phyloP scores from a whole-genome alignment of 2,329 filamentous ascomycete genomes.

The Ceratocystis destructans region DNA sequence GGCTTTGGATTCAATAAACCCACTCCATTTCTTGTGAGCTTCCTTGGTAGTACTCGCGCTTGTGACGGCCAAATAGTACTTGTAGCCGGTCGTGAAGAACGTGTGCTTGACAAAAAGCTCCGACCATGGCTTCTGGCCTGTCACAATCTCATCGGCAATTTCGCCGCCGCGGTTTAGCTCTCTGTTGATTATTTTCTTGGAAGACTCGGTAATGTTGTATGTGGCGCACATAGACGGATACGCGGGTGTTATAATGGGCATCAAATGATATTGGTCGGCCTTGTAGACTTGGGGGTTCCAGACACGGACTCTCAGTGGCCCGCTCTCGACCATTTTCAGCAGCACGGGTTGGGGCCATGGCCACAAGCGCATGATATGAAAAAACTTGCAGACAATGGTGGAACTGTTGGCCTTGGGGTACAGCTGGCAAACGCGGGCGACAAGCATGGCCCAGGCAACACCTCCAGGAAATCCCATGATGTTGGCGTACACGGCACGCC shows the following conservation, averaged over 20 bases:
- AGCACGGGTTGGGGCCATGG: conserved; percentile 88
- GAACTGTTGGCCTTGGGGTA: conserved; percentile 87
- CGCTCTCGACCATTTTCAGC: conserved; percentile 75
- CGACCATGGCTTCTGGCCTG: conserved; percentile 66
- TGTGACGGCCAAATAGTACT: conserved; percentile 86
- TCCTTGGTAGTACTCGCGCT: conserved; percentile 73
- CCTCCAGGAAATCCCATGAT: conserved; percentile 94
- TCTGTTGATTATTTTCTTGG: conserved; percentile 66
- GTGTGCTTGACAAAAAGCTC: conserved; percentile 80
- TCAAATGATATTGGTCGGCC: conserved; percentile 71
- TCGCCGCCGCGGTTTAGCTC: conserved; percentile 68
- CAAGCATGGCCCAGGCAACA: conserved; percentile 96
- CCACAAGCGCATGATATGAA: conserved; percentile 81
- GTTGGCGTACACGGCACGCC: conserved; percentile 85
- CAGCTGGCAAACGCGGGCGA: conserved; percentile 87
- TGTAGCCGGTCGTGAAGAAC: conserved; percentile 87
- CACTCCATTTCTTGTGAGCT: conserved; percentile 74
- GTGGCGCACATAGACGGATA: conserved; percentile 98
- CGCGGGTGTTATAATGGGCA: conserved; percentile 96
- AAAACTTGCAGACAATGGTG: conserved; percentile 86
- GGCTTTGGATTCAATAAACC: conserved; percentile 86
- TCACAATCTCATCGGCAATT: conserved; percentile 67
- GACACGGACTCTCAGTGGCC: conserved; percentile 65
- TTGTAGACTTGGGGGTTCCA: conserved; percentile 92
- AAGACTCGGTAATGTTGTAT: conserved; percentile 81